These are phyloP conservation scores for Xerocomus spinulosus DNA, from an alignment of 768 basidiomycete genomes.

Conservation along the genomic window DNA sequence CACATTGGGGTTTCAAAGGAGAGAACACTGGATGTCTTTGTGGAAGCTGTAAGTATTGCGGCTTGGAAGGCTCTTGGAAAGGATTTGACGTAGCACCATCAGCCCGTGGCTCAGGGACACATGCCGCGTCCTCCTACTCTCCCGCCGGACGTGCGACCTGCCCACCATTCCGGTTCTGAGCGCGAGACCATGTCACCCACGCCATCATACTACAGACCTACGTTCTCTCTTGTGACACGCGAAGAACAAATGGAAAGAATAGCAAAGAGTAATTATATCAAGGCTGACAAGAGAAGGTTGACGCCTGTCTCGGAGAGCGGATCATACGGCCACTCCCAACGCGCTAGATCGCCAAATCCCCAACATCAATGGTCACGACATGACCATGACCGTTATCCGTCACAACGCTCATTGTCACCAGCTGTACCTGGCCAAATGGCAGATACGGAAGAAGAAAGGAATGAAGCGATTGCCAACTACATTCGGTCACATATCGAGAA, in stretches of 20 bases:
- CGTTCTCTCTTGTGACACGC: slow-evolving; percentile 18
- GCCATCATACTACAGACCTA: slow-evolving; percentile 1
- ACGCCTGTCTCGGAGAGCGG: slow-evolving; percentile 16
- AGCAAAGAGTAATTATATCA: slow-evolving; percentile 20
- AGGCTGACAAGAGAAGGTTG: slow-evolving; percentile 4
- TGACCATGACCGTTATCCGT: background rate
- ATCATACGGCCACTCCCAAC: slow-evolving; percentile 16
- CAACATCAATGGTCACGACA: slow-evolving; percentile 1
- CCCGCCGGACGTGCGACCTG: slow-evolving; percentile 7
- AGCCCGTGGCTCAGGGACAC: slow-evolving; percentile 26
- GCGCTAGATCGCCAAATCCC: slow-evolving; percentile 4
- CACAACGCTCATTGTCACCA: slow-evolving; percentile 16
- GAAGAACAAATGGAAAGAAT: slow-evolving; percentile 27
- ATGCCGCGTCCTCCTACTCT: slow-evolving; percentile 21
- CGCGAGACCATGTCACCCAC: slow-evolving; percentile 5
- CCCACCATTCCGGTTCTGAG: slow-evolving; percentile 20
- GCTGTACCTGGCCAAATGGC: slow-evolving; percentile 25
- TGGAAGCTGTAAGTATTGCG: slow-evolving; percentile 49
- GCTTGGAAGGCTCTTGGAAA: background rate
- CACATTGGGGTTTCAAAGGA: slow-evolving; percentile 53
- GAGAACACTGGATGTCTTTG: slow-evolving; percentile 51
- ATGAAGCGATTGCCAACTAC: slow-evolving; percentile 40
- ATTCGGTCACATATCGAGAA: slow-evolving; percentile 42
- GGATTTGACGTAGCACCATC: slow-evolving; percentile 7
- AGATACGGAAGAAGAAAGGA: slow-evolving; percentile 37